These are phyloP conservation scores for Creolimax fragrantissima DNA, from an alignment of 78 protist species.

Conservation along the genomic window DNA sequence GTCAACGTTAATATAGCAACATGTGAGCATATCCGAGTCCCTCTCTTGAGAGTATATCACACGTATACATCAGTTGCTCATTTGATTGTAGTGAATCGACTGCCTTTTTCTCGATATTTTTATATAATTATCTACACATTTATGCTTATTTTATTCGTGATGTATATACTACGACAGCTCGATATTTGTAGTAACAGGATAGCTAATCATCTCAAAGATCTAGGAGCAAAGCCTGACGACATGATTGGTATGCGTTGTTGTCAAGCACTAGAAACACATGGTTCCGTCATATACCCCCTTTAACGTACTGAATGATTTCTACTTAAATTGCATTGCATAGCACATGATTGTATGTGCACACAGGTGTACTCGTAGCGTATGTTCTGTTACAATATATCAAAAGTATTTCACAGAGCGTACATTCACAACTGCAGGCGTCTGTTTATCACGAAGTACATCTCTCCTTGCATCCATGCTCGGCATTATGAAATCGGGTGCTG, in stretches of 20 bases:
- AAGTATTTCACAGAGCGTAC: too few relatives aligned
- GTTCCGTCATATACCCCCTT: not conserved
- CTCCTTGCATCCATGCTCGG: not conserved
- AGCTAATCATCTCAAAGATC: not conserved
- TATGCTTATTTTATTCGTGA: too few relatives aligned
- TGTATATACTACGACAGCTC: too few relatives aligned
- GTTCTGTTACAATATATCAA: too few relatives aligned
- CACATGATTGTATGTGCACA: not conserved
- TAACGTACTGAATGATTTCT: not conserved
- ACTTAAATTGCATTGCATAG: not conserved
- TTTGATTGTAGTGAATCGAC: too few relatives aligned
- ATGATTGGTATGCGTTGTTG: not conserved
- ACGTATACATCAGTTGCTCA: too few relatives aligned
- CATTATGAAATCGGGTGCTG: constrained; percentile 2
- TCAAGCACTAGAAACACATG: not conserved
- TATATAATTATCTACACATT: too few relatives aligned
- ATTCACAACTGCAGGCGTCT: too few relatives aligned
- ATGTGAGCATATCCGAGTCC: too few relatives aligned
- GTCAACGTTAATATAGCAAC: too few relatives aligned
- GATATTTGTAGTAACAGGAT: not conserved
- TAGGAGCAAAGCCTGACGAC: not conserved
- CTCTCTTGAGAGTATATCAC: too few relatives aligned
- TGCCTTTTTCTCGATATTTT: too few relatives aligned
- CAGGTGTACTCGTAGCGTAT: not conserved
- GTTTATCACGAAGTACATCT: not conserved